A percentile compares a stretch with the other conserved stretches of the same genome.
phyloP scores from a whole-genome alignment of 129 eudicot genomes.

The Chrysanthemum makinoi region DNA sequence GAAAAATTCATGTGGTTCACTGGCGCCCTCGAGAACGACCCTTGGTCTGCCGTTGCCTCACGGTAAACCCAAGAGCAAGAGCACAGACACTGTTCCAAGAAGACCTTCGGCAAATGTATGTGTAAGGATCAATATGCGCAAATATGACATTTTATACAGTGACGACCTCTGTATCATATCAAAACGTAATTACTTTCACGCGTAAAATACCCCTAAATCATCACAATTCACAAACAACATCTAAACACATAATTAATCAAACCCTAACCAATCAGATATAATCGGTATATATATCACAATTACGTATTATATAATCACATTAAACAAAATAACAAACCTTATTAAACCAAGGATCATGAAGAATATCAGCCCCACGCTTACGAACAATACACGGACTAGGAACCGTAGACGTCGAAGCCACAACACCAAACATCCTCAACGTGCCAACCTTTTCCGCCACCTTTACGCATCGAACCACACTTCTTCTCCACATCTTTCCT shows the following conservation, averaged over 20 bases:
- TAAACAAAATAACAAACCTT: slow-evolving; percentile 63
- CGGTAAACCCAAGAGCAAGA: too few relatives aligned
- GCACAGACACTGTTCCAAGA: too few relatives aligned
- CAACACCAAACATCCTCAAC: slow-evolving; percentile 52
- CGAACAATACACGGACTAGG: slow-evolving; percentile 88
- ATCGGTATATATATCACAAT: background rate
- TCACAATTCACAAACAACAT: background rate
- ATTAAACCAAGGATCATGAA: slow-evolving; percentile 99
- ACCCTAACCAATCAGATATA: background rate
- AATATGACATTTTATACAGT: too few relatives aligned
- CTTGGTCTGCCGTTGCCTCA: too few relatives aligned
- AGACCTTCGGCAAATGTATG: too few relatives aligned
- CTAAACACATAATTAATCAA: too few relatives aligned
- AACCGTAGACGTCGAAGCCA: slow-evolving; percentile 49
- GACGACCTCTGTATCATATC: too few relatives aligned
- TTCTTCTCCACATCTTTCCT: slow-evolving; percentile 40
- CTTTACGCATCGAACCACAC: slow-evolving; percentile 64
- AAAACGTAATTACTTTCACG: too few relatives aligned
- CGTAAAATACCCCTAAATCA: background rate
- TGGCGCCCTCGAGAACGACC: too few relatives aligned
- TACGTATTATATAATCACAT: slow-evolving; percentile 4
- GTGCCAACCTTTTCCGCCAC: slow-evolving; percentile 59
- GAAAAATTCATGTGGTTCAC: too few relatives aligned
- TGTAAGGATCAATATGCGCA: too few relatives aligned
- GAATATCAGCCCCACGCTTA: slow-evolving; percentile 97